These are phyloP conservation scores for Cichorium intybus DNA, from an alignment of 140 eudicot species.

Conservation along the genomic window DNA sequence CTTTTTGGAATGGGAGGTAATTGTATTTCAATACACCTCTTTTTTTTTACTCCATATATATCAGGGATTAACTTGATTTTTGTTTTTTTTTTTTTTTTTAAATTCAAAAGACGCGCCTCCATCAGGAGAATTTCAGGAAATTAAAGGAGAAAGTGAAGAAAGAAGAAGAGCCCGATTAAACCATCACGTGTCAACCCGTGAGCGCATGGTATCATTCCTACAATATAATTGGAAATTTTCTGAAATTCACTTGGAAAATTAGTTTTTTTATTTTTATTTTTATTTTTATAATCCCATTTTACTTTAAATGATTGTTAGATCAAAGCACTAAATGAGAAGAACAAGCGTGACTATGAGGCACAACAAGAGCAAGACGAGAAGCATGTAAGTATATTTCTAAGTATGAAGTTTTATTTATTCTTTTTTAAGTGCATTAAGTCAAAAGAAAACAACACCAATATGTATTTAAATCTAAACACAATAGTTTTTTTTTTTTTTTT, in stretches of 20 bases:
- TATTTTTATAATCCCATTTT: neutral
- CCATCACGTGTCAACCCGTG: constrained; percentile 50
- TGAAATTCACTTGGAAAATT: neutral
- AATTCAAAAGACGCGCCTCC: constrained; percentile 47
- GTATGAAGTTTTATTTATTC: neutral
- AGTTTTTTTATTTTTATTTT: neutral
- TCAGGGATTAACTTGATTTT: neutral
- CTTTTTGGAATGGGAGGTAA: constrained; percentile 81
- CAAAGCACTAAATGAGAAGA: constrained; percentile 74
- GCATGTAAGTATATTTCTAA: constrained; percentile 53
- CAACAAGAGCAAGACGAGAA: constrained; percentile 91
- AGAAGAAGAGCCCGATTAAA: constrained; percentile 77
- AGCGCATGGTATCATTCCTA: constrained; percentile 68
- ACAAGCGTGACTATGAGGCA: constrained; percentile 66
- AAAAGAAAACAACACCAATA: neutral
- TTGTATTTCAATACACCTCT: neutral
- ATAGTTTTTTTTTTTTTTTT: neutral
- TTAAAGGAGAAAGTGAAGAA: constrained; percentile 79
- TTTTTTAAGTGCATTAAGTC: neutral
- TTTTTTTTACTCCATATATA: constrained; percentile 4
- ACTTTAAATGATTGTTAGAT: constrained; percentile 41
- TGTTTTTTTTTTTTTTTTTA: constrained; percentile 2
- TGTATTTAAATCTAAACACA: neutral
- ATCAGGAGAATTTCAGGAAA: constrained; percentile 70
- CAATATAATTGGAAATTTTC: no score